phyloP scores from a whole-genome alignment of 345 rosid species.

The Salix exigua region DNA sequence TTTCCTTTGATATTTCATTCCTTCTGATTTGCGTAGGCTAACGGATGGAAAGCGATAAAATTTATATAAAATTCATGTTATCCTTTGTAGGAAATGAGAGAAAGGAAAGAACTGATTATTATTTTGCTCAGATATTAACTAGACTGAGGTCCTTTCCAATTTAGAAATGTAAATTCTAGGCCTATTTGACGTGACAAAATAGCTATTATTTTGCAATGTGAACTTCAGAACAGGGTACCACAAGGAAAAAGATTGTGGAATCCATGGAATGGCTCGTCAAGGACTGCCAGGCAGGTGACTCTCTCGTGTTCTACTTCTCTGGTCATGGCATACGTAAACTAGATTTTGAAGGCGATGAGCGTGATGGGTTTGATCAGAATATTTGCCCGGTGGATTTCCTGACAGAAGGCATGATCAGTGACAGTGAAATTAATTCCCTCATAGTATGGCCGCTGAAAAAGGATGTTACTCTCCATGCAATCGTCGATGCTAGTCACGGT shows the following conservation, averaged over 20 bases:
- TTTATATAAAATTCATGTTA: no score
- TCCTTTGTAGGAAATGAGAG: no score
- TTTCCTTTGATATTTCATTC: no score
- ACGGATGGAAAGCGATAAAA: no score
- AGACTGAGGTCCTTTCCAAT: no score
- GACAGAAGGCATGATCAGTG: slow-evolving; percentile 43
- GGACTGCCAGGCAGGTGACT: slow-evolving; percentile 37
- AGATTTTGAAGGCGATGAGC: slow-evolving; percentile 41
- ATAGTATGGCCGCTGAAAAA: slow-evolving; percentile 42
- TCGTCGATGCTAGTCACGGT: slow-evolving; percentile 64
- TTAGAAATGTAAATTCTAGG: no score
- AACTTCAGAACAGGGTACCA: slow-evolving; percentile 39
- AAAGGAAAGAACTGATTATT: no score
- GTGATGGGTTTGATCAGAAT: slow-evolving; percentile 56
- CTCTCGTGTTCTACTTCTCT: slow-evolving; percentile 56
- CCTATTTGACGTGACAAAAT: no score
- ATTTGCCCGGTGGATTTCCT: slow-evolving; percentile 55
- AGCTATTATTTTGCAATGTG: no score
- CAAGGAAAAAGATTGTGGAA: slow-evolving; percentile 40
- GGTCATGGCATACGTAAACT: slow-evolving; percentile 53
- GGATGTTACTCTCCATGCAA: slow-evolving; percentile 59
- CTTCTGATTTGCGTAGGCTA: no score
- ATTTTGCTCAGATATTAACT: no score
- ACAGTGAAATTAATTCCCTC: slow-evolving; percentile 39
- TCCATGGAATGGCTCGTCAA: slow-evolving; percentile 49